These are phyloP conservation scores for Penstemon davidsonii DNA, from an alignment of 257 asterid genomes.

Conservation along the genomic window DNA sequence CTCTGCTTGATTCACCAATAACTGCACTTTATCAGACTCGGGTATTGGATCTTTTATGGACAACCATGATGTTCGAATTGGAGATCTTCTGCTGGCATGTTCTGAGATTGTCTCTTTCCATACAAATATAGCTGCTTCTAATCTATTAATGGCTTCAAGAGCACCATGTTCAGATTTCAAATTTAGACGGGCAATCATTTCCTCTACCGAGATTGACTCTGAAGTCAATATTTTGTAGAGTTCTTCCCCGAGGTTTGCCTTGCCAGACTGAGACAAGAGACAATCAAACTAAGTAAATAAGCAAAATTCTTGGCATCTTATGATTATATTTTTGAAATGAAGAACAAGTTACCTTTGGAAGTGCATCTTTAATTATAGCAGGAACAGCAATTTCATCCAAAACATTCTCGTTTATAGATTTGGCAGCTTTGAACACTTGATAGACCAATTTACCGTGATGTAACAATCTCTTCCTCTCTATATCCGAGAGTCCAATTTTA, in stretches of 20 bases:
- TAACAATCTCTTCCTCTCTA: slow-evolving; percentile 67
- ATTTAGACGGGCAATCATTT: slow-evolving; percentile 48
- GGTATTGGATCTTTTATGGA: slow-evolving; percentile 63
- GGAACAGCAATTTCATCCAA: slow-evolving; percentile 83
- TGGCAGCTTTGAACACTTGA: slow-evolving; percentile 88
- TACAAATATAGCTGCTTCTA: slow-evolving; percentile 73
- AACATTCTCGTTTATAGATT: slow-evolving; percentile 69
- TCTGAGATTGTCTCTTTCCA: slow-evolving; percentile 68
- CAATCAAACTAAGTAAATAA: not conserved
- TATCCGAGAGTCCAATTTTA: slow-evolving; percentile 67
- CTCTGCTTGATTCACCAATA: slow-evolving; percentile 51
- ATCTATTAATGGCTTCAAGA: slow-evolving; percentile 67
- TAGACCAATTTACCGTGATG: slow-evolving; percentile 70
- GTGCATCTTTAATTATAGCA: slow-evolving; percentile 58
- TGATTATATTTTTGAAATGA: not conserved
- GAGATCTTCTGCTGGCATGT: slow-evolving; percentile 53
- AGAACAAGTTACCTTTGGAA: slow-evolving; percentile 60
- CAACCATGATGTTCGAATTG: slow-evolving; percentile 82
- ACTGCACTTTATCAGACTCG: slow-evolving; percentile 59
- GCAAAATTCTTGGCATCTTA: no score
- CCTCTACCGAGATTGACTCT: slow-evolving; percentile 51
- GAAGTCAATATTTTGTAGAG: slow-evolving; percentile 58
- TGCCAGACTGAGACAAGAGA: slow-evolving; percentile 59
- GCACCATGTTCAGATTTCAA: slow-evolving; percentile 74
- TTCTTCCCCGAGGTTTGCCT: slow-evolving; percentile 76